These are phyloP conservation scores for Cruciata laevipes DNA, from an alignment of 257 asterid genomes.

Conservation along the genomic window DNA sequence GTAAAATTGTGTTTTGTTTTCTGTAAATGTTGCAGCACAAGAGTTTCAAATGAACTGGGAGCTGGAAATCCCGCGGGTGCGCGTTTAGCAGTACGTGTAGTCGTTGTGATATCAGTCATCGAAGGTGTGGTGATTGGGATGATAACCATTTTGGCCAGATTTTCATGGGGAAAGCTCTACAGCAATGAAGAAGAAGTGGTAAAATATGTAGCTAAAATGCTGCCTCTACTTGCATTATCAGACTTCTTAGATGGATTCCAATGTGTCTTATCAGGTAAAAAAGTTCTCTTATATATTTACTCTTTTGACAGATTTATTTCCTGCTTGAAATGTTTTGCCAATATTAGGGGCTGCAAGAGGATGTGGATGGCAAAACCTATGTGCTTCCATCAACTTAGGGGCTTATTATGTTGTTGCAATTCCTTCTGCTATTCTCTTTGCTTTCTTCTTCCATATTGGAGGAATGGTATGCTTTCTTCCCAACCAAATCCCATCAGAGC, in stretches of 20 bases:
- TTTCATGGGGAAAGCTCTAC: conserved; percentile 58
- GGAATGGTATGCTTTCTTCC: conserved; percentile 38
- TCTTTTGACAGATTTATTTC: neutral
- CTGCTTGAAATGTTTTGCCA: too few species aligned
- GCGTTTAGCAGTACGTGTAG: conserved; percentile 43
- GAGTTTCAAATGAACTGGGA: conserved; percentile 71
- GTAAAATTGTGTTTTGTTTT: neutral
- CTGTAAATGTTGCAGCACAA: conserved; percentile 33
- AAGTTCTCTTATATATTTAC: neutral
- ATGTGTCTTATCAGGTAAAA: conserved; percentile 64
- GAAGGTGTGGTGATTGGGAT: conserved; percentile 40
- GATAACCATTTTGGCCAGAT: conserved; percentile 38
- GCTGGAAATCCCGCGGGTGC: conserved; percentile 46
- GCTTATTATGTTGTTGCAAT: conserved; percentile 60
- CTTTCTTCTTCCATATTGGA: conserved; percentile 45
- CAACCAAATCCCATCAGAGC: neutral
- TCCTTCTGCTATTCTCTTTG: conserved; percentile 49
- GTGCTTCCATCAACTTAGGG: conserved; percentile 58
- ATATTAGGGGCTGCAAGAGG: conserved; percentile 72
- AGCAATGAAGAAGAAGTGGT: conserved; percentile 63
- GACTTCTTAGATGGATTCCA: conserved; percentile 75
- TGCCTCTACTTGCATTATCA: conserved; percentile 63
- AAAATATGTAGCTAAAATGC: conserved; percentile 46
- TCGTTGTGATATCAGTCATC: conserved; percentile 37
- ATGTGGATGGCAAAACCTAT: conserved; percentile 69